Evolutionary conservation across 1,284 basidiomycete species (phyloP).

Genomic region (Tilletia indica): DNA sequence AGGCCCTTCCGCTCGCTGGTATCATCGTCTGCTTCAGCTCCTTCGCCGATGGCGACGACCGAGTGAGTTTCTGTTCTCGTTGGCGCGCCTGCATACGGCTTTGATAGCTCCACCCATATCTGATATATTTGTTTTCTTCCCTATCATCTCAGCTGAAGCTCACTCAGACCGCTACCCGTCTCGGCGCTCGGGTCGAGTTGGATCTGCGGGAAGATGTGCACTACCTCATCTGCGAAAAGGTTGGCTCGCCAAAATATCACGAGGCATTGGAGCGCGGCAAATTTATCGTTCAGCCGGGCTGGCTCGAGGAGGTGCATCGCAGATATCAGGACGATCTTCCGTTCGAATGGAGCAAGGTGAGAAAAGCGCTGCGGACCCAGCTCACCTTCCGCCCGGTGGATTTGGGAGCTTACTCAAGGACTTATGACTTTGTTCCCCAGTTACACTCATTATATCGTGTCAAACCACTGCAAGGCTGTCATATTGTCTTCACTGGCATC

Average conservation of each 20-base stretch:
- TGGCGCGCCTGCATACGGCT: slow-evolving; percentile 36
- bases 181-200: slow-evolving; percentile 68
- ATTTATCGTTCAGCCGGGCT: slow-evolving; percentile 70
- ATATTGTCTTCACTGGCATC: background rate
- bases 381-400: background rate
- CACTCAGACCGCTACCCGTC: slow-evolving; percentile 70
- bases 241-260: slow-evolving; percentile 78
- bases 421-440: background rate
- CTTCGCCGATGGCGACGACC: slow-evolving; percentile 14
- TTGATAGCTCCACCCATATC: background rate
- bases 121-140: slow-evolving; percentile 58
- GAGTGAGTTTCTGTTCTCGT: background rate
- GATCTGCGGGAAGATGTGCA: slow-evolving; percentile 77
- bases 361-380: background rate
- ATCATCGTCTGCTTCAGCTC: slow-evolving; percentile 22
- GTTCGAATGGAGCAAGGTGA: slow-evolving; percentile 13
- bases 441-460: background rate
- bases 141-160: slow-evolving; percentile 62
- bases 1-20: slow-evolving; percentile 18
- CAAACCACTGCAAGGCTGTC: background rate
- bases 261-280: slow-evolving; percentile 73
- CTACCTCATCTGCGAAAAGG: slow-evolving; percentile 69
- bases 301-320: slow-evolving; percentile 69
- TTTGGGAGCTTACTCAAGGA: background rate
- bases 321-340: slow-evolving; percentile 56